phyloP scores from a whole-genome alignment of 768 basidiomycete species.

The Hydnum rufescens region DNA sequence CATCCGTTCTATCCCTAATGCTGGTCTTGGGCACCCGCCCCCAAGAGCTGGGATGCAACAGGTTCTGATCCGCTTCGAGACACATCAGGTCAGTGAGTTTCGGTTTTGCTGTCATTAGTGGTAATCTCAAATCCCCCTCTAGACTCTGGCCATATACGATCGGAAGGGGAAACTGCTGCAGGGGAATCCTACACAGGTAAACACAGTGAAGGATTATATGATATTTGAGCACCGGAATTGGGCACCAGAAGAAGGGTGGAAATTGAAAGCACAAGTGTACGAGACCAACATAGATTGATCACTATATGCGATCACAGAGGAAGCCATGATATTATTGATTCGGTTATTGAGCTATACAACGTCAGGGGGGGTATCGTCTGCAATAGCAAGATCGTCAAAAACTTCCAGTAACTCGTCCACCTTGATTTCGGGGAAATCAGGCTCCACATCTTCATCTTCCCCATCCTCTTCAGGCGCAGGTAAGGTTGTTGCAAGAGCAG shows the following conservation, averaged over 20 bases:
- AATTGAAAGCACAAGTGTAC: neutral
- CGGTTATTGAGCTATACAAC: neutral
- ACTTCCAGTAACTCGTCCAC: slow-evolving; percentile 76
- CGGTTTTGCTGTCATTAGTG: neutral
- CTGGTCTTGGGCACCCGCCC: neutral
- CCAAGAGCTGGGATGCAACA: slow-evolving; percentile 1
- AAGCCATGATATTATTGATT: too few species aligned
- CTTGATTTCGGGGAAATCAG: slow-evolving; percentile 74
- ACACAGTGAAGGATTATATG: slow-evolving; percentile 6
- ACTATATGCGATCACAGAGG: neutral
- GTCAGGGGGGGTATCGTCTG: slow-evolving; percentile 15
- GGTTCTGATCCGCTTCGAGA: slow-evolving; percentile 9
- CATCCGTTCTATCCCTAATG: slow-evolving; percentile 3
- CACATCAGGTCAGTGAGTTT: slow-evolving; percentile 7
- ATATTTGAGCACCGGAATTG: slow-evolving; percentile 6
- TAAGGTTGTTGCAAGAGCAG: slow-evolving; percentile 14
- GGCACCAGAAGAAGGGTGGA: neutral
- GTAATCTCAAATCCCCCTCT: neutral
- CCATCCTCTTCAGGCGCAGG: slow-evolving; percentile 14
- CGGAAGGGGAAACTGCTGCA: neutral
- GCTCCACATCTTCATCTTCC: slow-evolving; percentile 39
- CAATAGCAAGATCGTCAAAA: slow-evolving; percentile 80
- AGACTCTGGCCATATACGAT: slow-evolving; percentile 9
- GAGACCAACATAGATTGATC: neutral
- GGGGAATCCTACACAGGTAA: slow-evolving; percentile 4